Evolutionary conservation across 1,284 basidiomycete genomes (phyloP).

Genomic region (Tilletia caries): DNA sequence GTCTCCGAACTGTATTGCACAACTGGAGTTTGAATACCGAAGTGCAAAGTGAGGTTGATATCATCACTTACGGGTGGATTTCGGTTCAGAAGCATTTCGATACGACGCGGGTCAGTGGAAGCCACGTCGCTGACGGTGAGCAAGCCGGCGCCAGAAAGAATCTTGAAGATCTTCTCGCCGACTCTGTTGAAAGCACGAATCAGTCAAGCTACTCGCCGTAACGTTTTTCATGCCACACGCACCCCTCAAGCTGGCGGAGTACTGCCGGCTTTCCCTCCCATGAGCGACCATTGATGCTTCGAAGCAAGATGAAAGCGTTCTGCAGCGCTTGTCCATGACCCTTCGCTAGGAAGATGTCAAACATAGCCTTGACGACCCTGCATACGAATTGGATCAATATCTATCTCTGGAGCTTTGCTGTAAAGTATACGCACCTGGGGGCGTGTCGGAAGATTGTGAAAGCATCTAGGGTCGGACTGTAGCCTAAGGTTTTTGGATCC

Average conservation of each 20-base stretch:
- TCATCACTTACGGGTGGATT: constrained; percentile 24
- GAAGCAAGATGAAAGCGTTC: constrained; percentile 22
- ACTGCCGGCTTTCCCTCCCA: constrained; percentile 80
- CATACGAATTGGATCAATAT: not conserved
- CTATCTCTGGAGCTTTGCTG: not conserved
- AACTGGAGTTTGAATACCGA: too few relatives aligned
- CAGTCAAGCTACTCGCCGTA: not conserved
- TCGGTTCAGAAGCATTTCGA: constrained; percentile 40
- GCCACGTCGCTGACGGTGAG: constrained; percentile 26
- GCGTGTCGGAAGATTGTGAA: constrained; percentile 29
- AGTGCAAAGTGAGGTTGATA: too few relatives aligned
- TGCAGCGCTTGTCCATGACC: not conserved
- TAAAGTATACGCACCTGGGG: constrained; percentile 5
- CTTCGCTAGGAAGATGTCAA: constrained; percentile 13
- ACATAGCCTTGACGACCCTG: constrained; percentile 11
- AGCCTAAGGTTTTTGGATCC: constrained; percentile 21
- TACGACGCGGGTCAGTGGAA: constrained; percentile 22
- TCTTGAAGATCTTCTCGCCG: constrained; percentile 67
- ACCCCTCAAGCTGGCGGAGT: constrained; percentile 70
- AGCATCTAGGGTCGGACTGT: constrained; percentile 25
- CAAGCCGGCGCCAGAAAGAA: constrained; percentile 32
- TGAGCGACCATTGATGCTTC: constrained; percentile 66
- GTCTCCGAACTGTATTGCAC: constrained; percentile 4
- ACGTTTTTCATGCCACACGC: not conserved
- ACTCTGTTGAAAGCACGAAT: constrained; percentile 53